phyloP scores from a whole-genome alignment of 2,329 filamentous ascomycete species.

The Colletotrichum sp. region DNA sequence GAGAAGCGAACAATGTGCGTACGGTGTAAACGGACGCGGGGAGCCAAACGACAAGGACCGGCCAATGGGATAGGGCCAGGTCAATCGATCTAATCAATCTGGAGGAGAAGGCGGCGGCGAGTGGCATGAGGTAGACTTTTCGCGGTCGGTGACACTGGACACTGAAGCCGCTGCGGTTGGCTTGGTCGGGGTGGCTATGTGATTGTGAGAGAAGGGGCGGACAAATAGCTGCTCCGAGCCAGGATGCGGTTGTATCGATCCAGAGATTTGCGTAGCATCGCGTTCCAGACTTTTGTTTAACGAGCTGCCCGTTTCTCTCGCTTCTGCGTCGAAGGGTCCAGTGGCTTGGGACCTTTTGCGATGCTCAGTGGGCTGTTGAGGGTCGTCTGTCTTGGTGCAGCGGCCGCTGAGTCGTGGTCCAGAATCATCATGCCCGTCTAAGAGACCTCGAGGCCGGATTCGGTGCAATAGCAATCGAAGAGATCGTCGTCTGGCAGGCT shows the following conservation, averaged over 20 bases:
- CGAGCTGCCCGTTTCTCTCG: not conserved
- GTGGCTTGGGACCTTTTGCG: not conserved
- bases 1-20: not conserved
- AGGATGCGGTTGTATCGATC: constrained; percentile 6
- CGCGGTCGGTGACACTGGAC: constrained; percentile 3
- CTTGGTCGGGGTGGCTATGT: not conserved
- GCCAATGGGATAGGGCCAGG: not conserved
- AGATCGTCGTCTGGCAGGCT: not conserved
- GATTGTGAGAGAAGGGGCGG: not conserved
- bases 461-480: not conserved
- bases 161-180: not conserved
- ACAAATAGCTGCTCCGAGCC: constrained; percentile 16
- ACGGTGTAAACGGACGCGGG: not conserved
- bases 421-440: not conserved
- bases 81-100: constrained; percentile 22
- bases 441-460: not conserved
- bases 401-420: not conserved
- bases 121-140: constrained; percentile 13
- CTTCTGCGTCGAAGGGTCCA: not conserved
- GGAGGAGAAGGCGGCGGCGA: constrained; percentile 11
- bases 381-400: not conserved
- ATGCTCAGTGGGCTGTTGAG: not conserved
- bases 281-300: not conserved
- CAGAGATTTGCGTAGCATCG: constrained; percentile 1
- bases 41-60: not conserved